Evolutionary conservation across 345 rosid genomes (phyloP).

Genomic region (Dimocarpus longan): DNA sequence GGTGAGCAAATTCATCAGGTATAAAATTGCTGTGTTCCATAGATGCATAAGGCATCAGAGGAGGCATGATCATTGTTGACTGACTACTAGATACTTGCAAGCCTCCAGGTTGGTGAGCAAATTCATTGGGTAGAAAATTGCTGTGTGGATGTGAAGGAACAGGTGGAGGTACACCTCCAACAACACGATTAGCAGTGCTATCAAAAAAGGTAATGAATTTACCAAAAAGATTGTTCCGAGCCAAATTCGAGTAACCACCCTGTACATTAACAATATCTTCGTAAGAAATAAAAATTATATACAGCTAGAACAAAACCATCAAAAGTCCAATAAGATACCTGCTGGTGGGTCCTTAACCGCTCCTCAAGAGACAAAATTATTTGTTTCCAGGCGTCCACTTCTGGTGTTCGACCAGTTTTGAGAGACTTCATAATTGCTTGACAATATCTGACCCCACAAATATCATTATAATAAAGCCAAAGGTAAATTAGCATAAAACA

Average conservation of each 20-base stretch:
- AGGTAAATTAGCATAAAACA: not conserved
- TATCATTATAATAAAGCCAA: constrained; percentile 16
- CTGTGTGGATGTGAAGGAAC: constrained; percentile 43
- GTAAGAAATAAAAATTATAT: not conserved
- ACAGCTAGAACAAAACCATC: constrained; percentile 15
- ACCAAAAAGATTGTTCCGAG: constrained; percentile 66
- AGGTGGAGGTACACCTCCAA: constrained; percentile 66
- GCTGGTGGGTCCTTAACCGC: constrained; percentile 66
- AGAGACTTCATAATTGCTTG: constrained; percentile 67
- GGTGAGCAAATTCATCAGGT: constrained; percentile 20
- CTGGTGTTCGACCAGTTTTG: constrained; percentile 62
- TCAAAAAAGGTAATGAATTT: constrained; percentile 64
- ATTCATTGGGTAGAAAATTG: too few relatives aligned
- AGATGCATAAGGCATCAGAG: constrained; percentile 53
- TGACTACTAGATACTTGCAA: constrained; percentile 49
- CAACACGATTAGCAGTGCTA: constrained; percentile 68
- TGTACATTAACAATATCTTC: constrained; percentile 32
- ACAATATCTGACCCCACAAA: constrained; percentile 56
- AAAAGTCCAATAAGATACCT: constrained; percentile 43
- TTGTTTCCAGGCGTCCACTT: constrained; percentile 64
- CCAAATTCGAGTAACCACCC: constrained; percentile 65
- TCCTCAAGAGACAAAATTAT: constrained; percentile 63
- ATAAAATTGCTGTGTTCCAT: constrained; percentile 32
- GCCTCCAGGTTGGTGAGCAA: constrained; percentile 34
- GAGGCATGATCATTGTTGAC: constrained; percentile 52